These are phyloP conservation scores for Phytophthora ohioensis DNA, from an alignment of 352 stramenopile species.

Conservation along the genomic window DNA sequence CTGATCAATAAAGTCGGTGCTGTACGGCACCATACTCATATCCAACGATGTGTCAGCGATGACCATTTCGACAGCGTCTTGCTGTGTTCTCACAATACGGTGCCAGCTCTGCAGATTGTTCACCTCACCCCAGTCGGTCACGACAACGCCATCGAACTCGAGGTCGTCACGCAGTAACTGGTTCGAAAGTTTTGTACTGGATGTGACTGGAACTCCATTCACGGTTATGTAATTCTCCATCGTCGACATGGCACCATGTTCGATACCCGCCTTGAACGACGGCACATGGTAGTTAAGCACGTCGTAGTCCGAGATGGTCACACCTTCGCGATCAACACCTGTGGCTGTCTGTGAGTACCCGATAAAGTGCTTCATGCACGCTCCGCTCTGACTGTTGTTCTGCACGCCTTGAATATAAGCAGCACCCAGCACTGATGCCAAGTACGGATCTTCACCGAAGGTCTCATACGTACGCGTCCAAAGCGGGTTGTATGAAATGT, in stretches of 20 bases:
- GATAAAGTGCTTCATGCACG: constrained; percentile 91
- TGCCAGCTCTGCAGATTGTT: constrained; percentile 76
- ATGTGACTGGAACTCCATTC: constrained; percentile 87
- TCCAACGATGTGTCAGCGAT: constrained; percentile 82
- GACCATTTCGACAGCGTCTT: constrained; percentile 62
- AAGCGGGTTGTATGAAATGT: constrained; percentile 84
- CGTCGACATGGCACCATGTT: constrained; percentile 78
- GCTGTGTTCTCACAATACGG: constrained; percentile 42
- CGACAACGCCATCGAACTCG: constrained; percentile 80
- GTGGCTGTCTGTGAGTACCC: constrained; percentile 76
- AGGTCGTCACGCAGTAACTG: constrained; percentile 79
- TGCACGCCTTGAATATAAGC: constrained; percentile 85
- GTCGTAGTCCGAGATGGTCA: constrained; percentile 72
- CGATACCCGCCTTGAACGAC: constrained; percentile 74
- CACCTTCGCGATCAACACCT: constrained; percentile 81
- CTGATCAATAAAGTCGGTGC: constrained; percentile 53
- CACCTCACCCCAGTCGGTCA: constrained; percentile 93
- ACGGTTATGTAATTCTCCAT: constrained; percentile 94
- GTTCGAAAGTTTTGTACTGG: constrained; percentile 72
- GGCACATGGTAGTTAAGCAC: constrained; percentile 83
- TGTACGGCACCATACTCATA: constrained; percentile 84
- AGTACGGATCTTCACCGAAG: constrained; percentile 90
- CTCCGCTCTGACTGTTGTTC: constrained; percentile 58
- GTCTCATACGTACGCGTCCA: constrained; percentile 92
- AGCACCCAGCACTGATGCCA: constrained; percentile 73